Percentiles rank a stretch among this genome's conserved stretches.
Evolutionary conservation across 2,329 filamentous ascomycete genomes (phyloP).

Genomic region (Fusarium nodosum): DNA sequence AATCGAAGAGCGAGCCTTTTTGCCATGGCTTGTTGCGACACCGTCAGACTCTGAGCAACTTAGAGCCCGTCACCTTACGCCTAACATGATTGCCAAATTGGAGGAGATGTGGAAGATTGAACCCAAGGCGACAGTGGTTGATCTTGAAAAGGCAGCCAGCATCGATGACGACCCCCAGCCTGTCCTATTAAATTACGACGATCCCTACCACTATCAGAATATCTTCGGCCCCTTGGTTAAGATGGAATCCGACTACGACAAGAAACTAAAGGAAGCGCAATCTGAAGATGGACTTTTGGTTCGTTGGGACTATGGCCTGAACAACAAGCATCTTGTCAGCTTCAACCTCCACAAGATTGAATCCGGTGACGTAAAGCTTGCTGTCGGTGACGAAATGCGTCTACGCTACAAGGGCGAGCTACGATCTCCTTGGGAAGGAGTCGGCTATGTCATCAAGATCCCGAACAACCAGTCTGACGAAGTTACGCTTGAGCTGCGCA

Average conservation of each 20-base stretch:
- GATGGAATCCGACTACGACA: conserved; percentile 99
- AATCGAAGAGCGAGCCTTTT: conserved; percentile 95
- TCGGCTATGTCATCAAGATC: conserved; percentile 99
- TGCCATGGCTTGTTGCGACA: conserved; percentile 90
- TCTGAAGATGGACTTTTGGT: conserved; percentile 96
- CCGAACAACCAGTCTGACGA: conserved; percentile 99
- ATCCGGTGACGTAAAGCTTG: conserved; percentile 96
- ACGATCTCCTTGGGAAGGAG: conserved; percentile 92
- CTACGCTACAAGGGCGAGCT: conserved; percentile 96
- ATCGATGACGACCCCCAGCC: conserved; percentile 96
- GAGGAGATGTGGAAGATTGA: conserved; percentile 99
- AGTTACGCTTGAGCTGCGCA: conserved; percentile 92
- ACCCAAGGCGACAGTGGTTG: conserved; percentile 85
- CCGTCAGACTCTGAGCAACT: conserved; percentile 96
- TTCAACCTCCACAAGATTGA: conserved; percentile 98
- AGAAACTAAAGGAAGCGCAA: conserved; percentile 98
- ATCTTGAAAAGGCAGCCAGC: conserved; percentile 90
- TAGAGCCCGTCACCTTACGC: conserved; percentile 90
- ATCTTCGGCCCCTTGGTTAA: conserved; percentile 98
- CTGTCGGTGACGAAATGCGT: conserved; percentile 98
- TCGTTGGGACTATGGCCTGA: conserved; percentile 93
- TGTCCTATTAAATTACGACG: conserved; percentile 93
- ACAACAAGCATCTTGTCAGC: conserved; percentile 96
- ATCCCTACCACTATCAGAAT: conserved; percentile 98
- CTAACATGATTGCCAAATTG: conserved; percentile 94